phyloP scores from a whole-genome alignment of 176 grass and related monocot species.

The Ampelocalamus luodianensis region DNA sequence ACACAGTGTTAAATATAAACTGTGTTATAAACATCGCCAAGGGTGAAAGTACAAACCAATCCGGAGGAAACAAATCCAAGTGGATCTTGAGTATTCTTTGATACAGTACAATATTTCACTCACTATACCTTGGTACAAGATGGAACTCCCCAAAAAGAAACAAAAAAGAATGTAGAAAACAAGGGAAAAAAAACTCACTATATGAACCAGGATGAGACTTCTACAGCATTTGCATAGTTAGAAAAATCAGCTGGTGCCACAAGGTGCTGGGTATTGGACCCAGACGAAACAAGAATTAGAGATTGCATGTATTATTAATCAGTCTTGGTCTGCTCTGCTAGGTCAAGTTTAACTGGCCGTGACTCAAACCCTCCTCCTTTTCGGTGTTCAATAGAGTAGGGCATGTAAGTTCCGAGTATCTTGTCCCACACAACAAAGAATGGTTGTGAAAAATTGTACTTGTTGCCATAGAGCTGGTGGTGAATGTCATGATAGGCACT shows the following conservation, averaged over 20 bases:
- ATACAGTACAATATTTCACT: constrained; percentile 57
- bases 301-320: constrained; percentile 42
- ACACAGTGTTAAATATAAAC: constrained; percentile 35
- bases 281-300: constrained; percentile 38
- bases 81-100: constrained; percentile 45
- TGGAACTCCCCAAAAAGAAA: constrained; percentile 22
- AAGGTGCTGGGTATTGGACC: constrained; percentile 18
- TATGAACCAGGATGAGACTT: constrained; percentile 37
- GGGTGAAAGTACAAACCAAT: constrained; percentile 33
- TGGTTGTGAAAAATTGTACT: constrained; percentile 90
- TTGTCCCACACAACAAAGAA: constrained; percentile 86
- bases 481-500: constrained; percentile 86
- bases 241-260: constrained; percentile 18
- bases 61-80: constrained; percentile 41
- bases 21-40: constrained; percentile 16
- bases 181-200: constrained; percentile 42
- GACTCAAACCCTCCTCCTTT: constrained; percentile 73
- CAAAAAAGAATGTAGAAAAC: constrained; percentile 29
- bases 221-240: constrained; percentile 40
- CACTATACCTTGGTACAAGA: constrained; percentile 54
- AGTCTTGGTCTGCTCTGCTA: constrained; percentile 34
- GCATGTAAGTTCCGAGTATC: constrained; percentile 76
- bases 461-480: constrained; percentile 77
- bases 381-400: constrained; percentile 60
- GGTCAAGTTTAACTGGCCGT: constrained; percentile 51